Percentiles rank a stretch among this genome's conserved stretches.
Conservation (phyloP, 306 rosid genomes). For the Begonia fuchsioides region DNA sequence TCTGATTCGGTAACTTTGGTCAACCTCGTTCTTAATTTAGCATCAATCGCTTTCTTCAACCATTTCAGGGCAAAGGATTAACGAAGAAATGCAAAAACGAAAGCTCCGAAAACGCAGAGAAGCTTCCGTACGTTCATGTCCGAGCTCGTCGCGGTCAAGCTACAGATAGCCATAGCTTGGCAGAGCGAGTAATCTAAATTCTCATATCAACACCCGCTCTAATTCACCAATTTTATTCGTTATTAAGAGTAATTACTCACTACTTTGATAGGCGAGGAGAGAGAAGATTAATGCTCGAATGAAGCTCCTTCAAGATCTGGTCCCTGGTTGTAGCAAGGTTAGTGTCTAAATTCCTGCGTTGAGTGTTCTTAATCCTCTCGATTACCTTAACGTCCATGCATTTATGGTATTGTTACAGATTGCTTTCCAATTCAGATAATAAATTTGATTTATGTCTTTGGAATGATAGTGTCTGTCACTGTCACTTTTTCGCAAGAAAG, state of each 20-base stretch:
- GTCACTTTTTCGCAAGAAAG: constrained; percentile 33
- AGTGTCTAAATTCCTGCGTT: constrained; percentile 2
- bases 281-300: constrained; percentile 97
- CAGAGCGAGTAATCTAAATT: constrained; percentile 68
- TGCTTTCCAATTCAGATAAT: not conserved
- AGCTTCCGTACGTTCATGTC: constrained; percentile 84
- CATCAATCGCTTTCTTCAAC: not conserved
- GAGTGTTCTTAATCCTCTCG: constrained; percentile 16
- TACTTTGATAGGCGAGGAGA: constrained; percentile 68
- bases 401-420: constrained; percentile 7
- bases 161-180: constrained; percentile 94
- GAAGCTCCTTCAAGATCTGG: constrained; percentile 93
- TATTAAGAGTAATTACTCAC: constrained; percentile 3
- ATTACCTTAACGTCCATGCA: constrained; percentile 16
- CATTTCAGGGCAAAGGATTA: constrained; percentile 49
- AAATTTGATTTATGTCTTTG: constrained; percentile 16
- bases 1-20: constrained; percentile 12
- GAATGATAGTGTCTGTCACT: constrained; percentile 29
- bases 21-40: constrained; percentile 11
- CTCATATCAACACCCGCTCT: constrained; percentile 10
- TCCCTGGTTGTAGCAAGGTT: constrained; percentile 99
- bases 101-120: constrained; percentile 37
- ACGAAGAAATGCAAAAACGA: constrained; percentile 59
- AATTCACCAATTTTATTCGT: not conserved
- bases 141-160: constrained; percentile 99